These are phyloP conservation scores for Paraurostyla sp. DNA, from an alignment of 73 alveolate genomes.

Conservation along the genomic window DNA sequence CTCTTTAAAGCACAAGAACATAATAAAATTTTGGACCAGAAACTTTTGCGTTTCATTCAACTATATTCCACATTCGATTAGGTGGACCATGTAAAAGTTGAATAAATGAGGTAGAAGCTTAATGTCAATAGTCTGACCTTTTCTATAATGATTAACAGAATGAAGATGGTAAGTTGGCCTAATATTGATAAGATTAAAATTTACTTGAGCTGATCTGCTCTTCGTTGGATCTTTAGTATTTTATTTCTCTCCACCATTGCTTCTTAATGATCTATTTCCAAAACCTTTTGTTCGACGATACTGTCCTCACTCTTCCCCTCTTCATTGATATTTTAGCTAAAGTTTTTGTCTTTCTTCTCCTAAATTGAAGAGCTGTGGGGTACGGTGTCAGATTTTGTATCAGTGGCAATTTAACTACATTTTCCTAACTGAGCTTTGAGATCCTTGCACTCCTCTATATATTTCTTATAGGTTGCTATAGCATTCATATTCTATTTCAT, in stretches of 20 bases:
- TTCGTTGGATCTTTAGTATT: background rate
- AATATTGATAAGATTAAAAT: background rate
- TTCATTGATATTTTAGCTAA: background rate
- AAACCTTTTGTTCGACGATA: background rate
- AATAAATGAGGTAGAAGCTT: conserved; percentile 4
- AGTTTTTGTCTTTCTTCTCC: background rate
- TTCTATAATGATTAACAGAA: conserved; percentile 16
- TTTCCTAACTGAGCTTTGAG: background rate
- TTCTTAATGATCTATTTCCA: conserved; percentile 5
- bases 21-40: conserved; percentile 49
- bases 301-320: conserved; percentile 12
- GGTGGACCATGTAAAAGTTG: background rate
- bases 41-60: conserved; percentile 2
- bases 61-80: background rate
- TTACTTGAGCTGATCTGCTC: conserved; percentile 29
- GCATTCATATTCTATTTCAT: conserved; percentile 33
- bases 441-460: background rate
- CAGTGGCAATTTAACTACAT: background rate
- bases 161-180: conserved; percentile 33
- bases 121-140: conserved; percentile 18
- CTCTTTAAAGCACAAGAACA: conserved; percentile 33
- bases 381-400: conserved; percentile 9
- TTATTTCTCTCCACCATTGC: background rate
- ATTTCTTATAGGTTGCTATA: conserved; percentile 18
- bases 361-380: background rate